These are phyloP conservation scores for Leishmania turanica DNA, from an alignment of 208 protist species.

Conservation along the genomic window DNA sequence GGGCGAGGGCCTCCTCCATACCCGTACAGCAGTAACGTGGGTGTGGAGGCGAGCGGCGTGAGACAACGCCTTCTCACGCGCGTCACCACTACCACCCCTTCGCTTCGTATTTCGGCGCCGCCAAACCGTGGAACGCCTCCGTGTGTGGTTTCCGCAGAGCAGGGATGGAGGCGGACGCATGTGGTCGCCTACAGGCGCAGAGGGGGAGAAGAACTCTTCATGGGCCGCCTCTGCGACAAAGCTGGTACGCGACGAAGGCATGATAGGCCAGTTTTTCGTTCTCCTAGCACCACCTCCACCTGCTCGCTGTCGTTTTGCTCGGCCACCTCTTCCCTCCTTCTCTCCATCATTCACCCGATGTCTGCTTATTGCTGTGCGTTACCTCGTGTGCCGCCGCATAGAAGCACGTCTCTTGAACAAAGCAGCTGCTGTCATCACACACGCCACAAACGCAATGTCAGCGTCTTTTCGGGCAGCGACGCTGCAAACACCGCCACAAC, in stretches of 20 bases:
- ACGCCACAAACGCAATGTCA: constrained; percentile 5
- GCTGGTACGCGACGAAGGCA: neutral
- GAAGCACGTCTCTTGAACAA: neutral
- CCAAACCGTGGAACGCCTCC: neutral
- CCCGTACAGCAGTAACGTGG: neutral
- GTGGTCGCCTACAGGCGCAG: neutral
- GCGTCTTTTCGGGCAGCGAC: constrained; percentile 1
- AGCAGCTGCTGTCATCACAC: neutral
- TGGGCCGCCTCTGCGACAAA: neutral
- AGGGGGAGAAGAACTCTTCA: neutral
- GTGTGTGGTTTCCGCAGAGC: neutral
- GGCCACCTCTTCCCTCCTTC: neutral
- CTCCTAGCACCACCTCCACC: neutral
- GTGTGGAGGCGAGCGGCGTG: neutral
- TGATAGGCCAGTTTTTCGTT: neutral
- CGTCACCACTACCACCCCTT: neutral
- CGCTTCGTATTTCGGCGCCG: neutral
- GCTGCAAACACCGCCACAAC: constrained; percentile 27
- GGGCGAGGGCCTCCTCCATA: neutral
- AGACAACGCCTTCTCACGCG: neutral
- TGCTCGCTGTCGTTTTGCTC: neutral
- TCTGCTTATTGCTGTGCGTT: too few species aligned
- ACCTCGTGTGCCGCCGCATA: neutral
- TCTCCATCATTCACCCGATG: neutral
- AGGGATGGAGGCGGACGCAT: neutral